These are phyloP conservation scores for Cnidoscolus chayamansa DNA, from an alignment of 441 rosid species.

Conservation along the genomic window DNA sequence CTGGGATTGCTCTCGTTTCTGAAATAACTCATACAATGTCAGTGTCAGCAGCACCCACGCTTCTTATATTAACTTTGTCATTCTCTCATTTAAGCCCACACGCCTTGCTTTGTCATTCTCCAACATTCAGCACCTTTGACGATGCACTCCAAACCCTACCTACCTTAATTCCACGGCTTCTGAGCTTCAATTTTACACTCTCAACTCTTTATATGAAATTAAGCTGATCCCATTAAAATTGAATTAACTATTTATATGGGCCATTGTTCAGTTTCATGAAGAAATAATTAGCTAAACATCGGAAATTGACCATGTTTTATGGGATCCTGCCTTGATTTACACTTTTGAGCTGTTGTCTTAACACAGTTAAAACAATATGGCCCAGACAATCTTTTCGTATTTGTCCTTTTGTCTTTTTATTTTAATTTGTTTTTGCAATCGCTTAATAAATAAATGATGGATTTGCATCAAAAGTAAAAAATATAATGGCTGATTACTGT, in stretches of 20 bases:
- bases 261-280: too few species aligned
- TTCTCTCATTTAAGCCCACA: slow-evolving; percentile 51
- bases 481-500: too few species aligned
- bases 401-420: not conserved
- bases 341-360: not conserved
- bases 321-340: slow-evolving; percentile 14
- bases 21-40: not conserved
- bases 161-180: too few species aligned
- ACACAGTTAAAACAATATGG: not conserved
- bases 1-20: not conserved
- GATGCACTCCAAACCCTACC: slow-evolving; percentile 41
- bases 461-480: too few species aligned
- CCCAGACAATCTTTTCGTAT: not conserved
- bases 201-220: too few species aligned
- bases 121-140: slow-evolving; percentile 43
- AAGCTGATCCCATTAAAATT: too few species aligned
- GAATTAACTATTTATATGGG: too few species aligned
- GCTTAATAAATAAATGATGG: not conserved
- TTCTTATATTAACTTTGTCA: slow-evolving; percentile 6
- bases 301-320: slow-evolving; percentile 4
- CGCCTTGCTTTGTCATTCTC: slow-evolving; percentile 53
- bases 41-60: slow-evolving; percentile 56
- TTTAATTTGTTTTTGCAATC: not conserved
- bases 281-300: not conserved
- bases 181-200: too few species aligned